Conservation (phyloP, 2,329 filamentous ascomycete species). For the Aureobasidium sp. region DNA sequence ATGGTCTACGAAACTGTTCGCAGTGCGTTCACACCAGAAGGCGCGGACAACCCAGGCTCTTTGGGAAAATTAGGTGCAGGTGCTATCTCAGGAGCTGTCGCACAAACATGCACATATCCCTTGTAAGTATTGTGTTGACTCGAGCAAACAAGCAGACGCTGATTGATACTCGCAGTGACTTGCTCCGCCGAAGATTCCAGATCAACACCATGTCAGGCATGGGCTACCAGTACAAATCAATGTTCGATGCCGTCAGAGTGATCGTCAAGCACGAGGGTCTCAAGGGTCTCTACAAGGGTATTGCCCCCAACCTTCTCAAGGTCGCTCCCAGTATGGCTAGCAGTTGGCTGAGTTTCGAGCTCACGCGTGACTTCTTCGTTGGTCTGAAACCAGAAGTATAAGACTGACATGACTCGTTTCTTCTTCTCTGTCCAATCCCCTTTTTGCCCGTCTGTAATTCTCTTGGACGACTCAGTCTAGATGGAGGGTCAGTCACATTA, state of each 20-base stretch:
- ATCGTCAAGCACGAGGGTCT: conserved; percentile 80
- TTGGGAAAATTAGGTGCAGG: conserved; percentile 78
- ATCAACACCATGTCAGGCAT: conserved; percentile 99
- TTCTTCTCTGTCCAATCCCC: background rate
- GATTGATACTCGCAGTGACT: conserved; percentile 52
- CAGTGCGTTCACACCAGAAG: conserved; percentile 75
- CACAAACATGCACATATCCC: conserved; percentile 96
- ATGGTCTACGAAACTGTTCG: conserved; percentile 94
- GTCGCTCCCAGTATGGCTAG: conserved; percentile 98
- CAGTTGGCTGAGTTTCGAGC: conserved; percentile 94
- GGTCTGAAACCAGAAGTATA: conserved; percentile 21
- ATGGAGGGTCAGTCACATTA: background rate
- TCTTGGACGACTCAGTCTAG: background rate
- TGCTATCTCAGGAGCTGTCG: conserved; percentile 89
- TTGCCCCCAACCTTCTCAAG: conserved; percentile 90
- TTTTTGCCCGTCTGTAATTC: background rate
- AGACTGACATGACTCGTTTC: background rate
- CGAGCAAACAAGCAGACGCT: background rate
- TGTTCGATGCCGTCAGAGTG: conserved; percentile 71
- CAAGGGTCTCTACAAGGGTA: conserved; percentile 86
- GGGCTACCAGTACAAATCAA: conserved; percentile 88
- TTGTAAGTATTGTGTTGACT: conserved; percentile 57
- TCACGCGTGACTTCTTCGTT: conserved; percentile 80
- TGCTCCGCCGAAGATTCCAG: conserved; percentile 87
- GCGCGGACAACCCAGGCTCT: conserved; percentile 72